phyloP scores from a whole-genome alignment of 805 yeast genomes.

The Zygosaccharomyces siamensis region DNA sequence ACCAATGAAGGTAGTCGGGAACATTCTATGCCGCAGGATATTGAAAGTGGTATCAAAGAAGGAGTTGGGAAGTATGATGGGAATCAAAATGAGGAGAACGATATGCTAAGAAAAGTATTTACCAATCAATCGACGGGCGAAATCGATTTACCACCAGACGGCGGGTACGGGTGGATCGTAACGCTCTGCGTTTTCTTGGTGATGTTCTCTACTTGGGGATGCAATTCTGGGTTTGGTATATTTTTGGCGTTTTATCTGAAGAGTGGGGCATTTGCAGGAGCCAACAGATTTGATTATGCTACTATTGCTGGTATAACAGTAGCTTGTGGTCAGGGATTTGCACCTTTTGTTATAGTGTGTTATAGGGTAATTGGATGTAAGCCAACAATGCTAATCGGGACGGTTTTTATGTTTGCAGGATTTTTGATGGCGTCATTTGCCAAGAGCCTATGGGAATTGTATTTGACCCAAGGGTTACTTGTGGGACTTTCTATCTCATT shows the following conservation, averaged over 20 bases:
- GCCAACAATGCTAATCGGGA: conserved; percentile 46
- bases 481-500: conserved; percentile 50
- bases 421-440: conserved; percentile 58
- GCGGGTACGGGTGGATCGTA: conserved; percentile 67
- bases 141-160: conserved; percentile 49
- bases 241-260: conserved; percentile 55
- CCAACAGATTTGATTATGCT: conserved; percentile 55
- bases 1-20: conserved; percentile 8
- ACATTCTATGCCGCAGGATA: neutral
- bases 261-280: conserved; percentile 48
- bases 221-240: conserved; percentile 60
- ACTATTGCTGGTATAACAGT: conserved; percentile 64
- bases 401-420: conserved; percentile 47
- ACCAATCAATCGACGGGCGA: conserved; percentile 36
- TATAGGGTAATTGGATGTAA: conserved; percentile 49
- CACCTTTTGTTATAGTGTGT: conserved; percentile 52
- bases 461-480: conserved; percentile 62
- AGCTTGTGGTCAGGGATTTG: conserved; percentile 47
- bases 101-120: conserved; percentile 30
- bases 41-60: conserved; percentile 1
- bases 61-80: neutral
- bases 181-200: conserved; percentile 46
- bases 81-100: conserved; percentile 11
- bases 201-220: conserved; percentile 68
- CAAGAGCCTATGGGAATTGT: conserved; percentile 58